Evolutionary conservation across 2,329 filamentous ascomycete genomes (phyloP), one percentile per base, ranked within the genome.

Genomic region (Fusarium agapanthi): DNA sequence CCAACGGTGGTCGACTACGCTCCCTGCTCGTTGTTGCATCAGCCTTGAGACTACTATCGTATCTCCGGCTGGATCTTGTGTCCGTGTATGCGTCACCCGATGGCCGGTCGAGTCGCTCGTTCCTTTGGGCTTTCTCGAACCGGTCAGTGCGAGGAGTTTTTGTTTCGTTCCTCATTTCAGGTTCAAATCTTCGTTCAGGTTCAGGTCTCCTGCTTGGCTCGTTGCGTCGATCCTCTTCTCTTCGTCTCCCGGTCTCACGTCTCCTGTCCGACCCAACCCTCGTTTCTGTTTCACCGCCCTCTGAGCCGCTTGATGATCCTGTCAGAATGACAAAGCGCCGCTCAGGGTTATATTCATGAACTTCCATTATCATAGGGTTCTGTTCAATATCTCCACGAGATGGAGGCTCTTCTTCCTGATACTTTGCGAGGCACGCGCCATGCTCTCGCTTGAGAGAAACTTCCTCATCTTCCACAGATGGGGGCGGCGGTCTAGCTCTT

Each of bases 381-480:
- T 95, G 93, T 58, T 95, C 91, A 65, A 91, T 81, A 11, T 88
- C 87, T 43, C 93, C 93, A 63, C 88, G 88, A 64, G 87, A 86
- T 55, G 86, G 85, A 34, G 88, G 86, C 65, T 91, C 89, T 72
- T 91, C 90, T 63, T 83, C 85, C 60, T 68, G 72, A 16, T 66
- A 41, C 24, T 72, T 76, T 47, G 74, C 55, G 56, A 73, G 16
- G 59, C 56, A 34, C 80, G 81, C 81, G 32, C 85, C 84, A 75
- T 88, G 81, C 78, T 95, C 92, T 78, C 86, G 89, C 11, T 87
- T 87, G 41, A 93, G 80, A 13, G 92, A 88, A 20, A 84, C 86
- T 22, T 79, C 83, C 79, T 94, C 92, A 78, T 95, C 92, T 79
- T 95, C 92, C 53, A 92, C 91, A 40, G 81, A 90, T 8, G 92